phyloP scores from a whole-genome alignment of 1,284 basidiomycete genomes.

The Sporisorium scitamineum region DNA sequence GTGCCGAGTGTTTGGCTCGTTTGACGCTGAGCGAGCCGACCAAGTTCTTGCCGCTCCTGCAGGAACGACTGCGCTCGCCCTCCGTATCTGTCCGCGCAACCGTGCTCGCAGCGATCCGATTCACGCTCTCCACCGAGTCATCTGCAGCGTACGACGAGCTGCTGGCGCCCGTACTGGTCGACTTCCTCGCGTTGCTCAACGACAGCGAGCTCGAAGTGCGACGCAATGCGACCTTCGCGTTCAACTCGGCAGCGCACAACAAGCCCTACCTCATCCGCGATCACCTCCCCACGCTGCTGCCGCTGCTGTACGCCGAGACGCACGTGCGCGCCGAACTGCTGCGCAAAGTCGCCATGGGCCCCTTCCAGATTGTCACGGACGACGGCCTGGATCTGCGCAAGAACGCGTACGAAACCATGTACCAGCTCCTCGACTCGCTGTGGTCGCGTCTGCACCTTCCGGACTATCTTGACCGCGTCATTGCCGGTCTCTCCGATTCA shows the following conservation, averaged over 20 bases:
- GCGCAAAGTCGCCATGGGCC: conserved; percentile 92
- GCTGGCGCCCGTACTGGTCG: conserved; percentile 84
- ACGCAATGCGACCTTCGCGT: conserved; percentile 74
- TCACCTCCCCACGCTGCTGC: conserved; percentile 81
- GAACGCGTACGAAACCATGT: conserved; percentile 97
- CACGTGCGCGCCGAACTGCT: conserved; percentile 76
- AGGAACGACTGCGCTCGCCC: conserved; percentile 77
- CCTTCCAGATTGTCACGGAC: conserved; percentile 94
- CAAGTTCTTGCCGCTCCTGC: conserved; percentile 77
- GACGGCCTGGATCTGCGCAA: conserved; percentile 87
- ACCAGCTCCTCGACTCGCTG: conserved; percentile 92
- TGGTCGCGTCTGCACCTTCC: conserved; percentile 85
- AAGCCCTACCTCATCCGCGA: conserved; percentile 91
- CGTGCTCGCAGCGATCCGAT: conserved; percentile 91
- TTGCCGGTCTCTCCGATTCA: conserved; percentile 82
- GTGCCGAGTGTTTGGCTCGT: conserved; percentile 95
- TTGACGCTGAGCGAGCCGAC: conserved; percentile 89
- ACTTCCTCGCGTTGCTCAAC: conserved; percentile 87
- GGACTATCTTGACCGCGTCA: conserved; percentile 83
- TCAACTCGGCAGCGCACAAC: conserved; percentile 93
- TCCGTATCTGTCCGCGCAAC: conserved; percentile 76
- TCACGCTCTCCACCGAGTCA: conserved; percentile 87
- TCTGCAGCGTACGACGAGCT: conserved; percentile 86
- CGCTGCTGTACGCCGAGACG: conserved; percentile 85
- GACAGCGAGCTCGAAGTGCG: conserved; percentile 76